phyloP scores from a whole-genome alignment of 352 stramenopile genomes.

The Globisporangium cylindrosporum region DNA sequence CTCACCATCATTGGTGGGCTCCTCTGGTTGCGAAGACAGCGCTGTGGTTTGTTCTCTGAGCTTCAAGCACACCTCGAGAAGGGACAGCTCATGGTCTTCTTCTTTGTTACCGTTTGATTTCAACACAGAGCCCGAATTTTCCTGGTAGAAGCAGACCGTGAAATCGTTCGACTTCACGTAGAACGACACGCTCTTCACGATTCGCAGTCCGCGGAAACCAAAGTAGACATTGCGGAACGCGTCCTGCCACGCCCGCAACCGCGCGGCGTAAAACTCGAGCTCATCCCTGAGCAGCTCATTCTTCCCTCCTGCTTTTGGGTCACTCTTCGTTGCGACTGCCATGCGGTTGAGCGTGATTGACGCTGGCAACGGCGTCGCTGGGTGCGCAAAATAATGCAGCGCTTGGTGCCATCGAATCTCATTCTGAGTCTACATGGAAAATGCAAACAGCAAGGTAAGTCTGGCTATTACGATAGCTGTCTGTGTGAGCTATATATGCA shows the following conservation, averaged over 20 bases:
- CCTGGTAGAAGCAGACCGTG: constrained; percentile 51
- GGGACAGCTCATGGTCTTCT: not conserved
- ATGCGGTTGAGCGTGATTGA: constrained; percentile 50
- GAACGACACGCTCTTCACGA: constrained; percentile 20
- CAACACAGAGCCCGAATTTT: constrained; percentile 7
- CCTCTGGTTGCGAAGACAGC: constrained; percentile 2
- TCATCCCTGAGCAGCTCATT: constrained; percentile 43
- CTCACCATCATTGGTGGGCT: not conserved
- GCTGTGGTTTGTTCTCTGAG: constrained; percentile 9
- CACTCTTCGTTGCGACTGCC: constrained; percentile 22
- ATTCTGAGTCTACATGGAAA: constrained; percentile 2
- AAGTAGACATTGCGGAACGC: constrained; percentile 71
- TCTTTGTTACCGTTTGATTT: not conserved
- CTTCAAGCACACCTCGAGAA: constrained; percentile 42
- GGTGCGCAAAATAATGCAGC: constrained; percentile 68
- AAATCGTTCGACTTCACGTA: constrained; percentile 70
- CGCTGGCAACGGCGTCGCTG: constrained; percentile 43
- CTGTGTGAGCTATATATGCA: no score
- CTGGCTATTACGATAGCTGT: not conserved
- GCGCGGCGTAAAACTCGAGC: constrained; percentile 54
- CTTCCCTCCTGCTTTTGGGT: constrained; percentile 24
- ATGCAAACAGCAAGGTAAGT: not conserved
- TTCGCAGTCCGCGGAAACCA: constrained; percentile 32
- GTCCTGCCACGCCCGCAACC: constrained; percentile 63
- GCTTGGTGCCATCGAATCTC: constrained; percentile 60